Evolutionary conservation across 768 basidiomycete genomes (phyloP), one percentile per base, ranked within the genome.

Genomic region (Auriculariales sp.): DNA sequence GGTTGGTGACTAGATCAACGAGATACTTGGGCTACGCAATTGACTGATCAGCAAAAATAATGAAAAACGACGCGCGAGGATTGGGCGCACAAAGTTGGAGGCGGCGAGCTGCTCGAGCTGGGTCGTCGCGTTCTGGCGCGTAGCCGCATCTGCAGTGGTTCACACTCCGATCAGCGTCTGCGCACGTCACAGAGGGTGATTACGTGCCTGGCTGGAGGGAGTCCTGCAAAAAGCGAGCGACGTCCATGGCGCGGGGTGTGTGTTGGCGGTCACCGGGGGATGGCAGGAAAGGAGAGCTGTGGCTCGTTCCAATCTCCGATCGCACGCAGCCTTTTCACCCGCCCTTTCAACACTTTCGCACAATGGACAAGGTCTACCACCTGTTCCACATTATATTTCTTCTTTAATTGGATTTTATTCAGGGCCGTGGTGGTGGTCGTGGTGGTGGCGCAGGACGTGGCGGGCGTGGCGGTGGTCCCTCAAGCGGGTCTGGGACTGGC

Each of bases 51-150:
- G 24, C 11, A 7, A 46, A 10, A 19, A 24, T 31, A 39, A 32
- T 45, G 1, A 15, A 6, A 15, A 30, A 3, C 47, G 49, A 47
- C 48, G 50, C 32, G 47, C 53, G 48, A 49, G 53, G n/a, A 52
- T 35, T 54, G 68, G 22, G 19, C 89, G 61, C 60, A 94, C 92
- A 62, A 87, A 95, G 77, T 89, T 92, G 61, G 89, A 86, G 63
- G 78, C 72, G 35, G 87, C 75, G 27, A 88, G 90, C 54, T 67
- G 74, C 69, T 94, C 91, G 54, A 97, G 81, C 66, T 92, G 81
- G 65, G 82, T 75, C 9, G 89, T 85, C 52, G 93, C 93, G 77
- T 79, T 79, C 65, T 91, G 79, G 79, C 93, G 89, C 74, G 84
- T 86, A 68, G 68, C 74, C 55, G 83, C 77, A 72, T 95, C 93